Conservation (phyloP, 225 moss, liverwort and hornwort species). For the Polytrichum formosum region DNA sequence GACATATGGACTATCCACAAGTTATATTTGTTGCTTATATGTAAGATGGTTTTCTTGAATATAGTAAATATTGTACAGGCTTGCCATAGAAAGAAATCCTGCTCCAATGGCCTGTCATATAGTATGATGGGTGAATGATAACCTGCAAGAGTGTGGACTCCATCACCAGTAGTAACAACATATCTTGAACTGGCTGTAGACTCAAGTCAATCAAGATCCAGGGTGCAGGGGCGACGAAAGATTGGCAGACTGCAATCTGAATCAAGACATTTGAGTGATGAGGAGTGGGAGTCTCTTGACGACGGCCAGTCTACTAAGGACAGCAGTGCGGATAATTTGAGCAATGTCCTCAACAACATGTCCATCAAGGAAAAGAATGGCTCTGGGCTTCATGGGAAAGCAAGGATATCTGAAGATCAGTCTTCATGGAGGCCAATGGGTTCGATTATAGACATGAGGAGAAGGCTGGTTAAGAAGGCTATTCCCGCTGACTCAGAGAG, state of each 20-base stretch:
- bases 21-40: no score
- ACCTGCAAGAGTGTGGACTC: background rate
- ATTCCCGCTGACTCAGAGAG: slow-evolving; percentile 31
- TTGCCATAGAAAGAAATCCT: no score
- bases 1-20: no score
- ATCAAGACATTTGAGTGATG: slow-evolving; percentile 1
- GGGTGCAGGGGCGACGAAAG: slow-evolving; percentile 12
- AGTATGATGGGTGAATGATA: background rate
- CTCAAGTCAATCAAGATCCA: slow-evolving; percentile 10
- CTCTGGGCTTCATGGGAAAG: slow-evolving; percentile 1
- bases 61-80: background rate
- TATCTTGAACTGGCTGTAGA: slow-evolving; percentile 12
- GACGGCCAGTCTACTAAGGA: slow-evolving; percentile 5
- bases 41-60: background rate
- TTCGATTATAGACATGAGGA: slow-evolving; percentile 30
- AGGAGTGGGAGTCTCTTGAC: slow-evolving; percentile 7
- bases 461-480: slow-evolving; percentile 36
- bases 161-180: background rate
- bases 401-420: slow-evolving; percentile 11
- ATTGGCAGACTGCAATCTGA: slow-evolving; percentile 21
- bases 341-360: slow-evolving; percentile 38
- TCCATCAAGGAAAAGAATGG: slow-evolving; percentile 23
- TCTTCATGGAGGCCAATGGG: slow-evolving; percentile 20
- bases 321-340: slow-evolving; percentile 22
- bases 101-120: background rate